A percentile compares a stretch with the other conserved stretches of the same genome.
Evolutionary conservation across 2,329 filamentous ascomycete genomes (phyloP).

Genomic region (Penicillium sp.): DNA sequence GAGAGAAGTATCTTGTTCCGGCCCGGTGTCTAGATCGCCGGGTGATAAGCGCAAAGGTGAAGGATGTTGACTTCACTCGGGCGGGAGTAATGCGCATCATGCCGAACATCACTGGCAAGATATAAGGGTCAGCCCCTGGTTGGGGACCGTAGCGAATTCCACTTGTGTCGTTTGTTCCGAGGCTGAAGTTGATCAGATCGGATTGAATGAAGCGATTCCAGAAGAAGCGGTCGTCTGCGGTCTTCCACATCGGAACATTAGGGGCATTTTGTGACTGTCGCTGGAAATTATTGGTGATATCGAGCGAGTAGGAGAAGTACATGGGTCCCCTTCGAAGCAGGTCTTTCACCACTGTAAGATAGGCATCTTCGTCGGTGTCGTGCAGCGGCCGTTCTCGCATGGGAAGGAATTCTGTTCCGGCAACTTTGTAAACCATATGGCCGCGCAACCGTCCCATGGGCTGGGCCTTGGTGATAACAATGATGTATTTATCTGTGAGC

Average conservation of each 20-base stretch:
- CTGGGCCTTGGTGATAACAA: slow-evolving; percentile 91
- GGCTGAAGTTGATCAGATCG: slow-evolving; percentile 86
- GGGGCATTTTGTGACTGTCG: slow-evolving; percentile 77
- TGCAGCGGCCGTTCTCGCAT: slow-evolving; percentile 88
- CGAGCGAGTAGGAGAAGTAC: slow-evolving; percentile 97
- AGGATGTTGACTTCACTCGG: slow-evolving; percentile 75
- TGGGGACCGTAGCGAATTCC: slow-evolving; percentile 58
- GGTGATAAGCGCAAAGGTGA: slow-evolving; percentile 86
- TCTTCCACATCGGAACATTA: slow-evolving; percentile 77
- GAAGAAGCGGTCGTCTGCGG: slow-evolving; percentile 96
- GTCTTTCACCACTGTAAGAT: slow-evolving; percentile 76
- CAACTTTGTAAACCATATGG: slow-evolving; percentile 92
- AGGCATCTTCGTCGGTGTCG: slow-evolving; percentile 92
- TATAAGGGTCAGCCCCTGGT: slow-evolving; percentile 80
- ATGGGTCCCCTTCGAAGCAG: slow-evolving; percentile 82
- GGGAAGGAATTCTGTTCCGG: slow-evolving; percentile 87
- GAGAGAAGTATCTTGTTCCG: slow-evolving; percentile 91
- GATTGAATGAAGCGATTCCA: slow-evolving; percentile 95
- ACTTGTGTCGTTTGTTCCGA: slow-evolving; percentile 51
- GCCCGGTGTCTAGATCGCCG: slow-evolving; percentile 83
- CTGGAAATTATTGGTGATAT: slow-evolving; percentile 96
- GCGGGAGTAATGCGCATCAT: slow-evolving; percentile 91
- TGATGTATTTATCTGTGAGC: slow-evolving; percentile 80
- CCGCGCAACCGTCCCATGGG: slow-evolving; percentile 89
- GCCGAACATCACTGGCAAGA: slow-evolving; percentile 92